Conservation (phyloP, 768 basidiomycete genomes). For the Cubamyces lactineus region DNA sequence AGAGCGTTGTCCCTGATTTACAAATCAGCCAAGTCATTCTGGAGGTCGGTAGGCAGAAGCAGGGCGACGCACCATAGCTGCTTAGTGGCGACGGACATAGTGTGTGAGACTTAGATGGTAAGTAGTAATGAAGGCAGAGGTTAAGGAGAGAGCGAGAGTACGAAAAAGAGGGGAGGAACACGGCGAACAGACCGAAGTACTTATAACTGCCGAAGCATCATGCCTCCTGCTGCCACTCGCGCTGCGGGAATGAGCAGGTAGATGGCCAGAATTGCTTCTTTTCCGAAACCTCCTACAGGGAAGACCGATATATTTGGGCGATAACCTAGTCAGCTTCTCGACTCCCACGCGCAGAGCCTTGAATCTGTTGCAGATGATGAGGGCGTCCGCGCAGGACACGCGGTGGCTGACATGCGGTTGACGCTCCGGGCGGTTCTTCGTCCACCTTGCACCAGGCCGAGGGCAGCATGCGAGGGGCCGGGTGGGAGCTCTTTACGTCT, state of each 20-base stretch:
- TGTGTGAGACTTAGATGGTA: not conserved
- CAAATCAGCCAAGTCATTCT: not conserved
- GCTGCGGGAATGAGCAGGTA: slow-evolving; percentile 32
- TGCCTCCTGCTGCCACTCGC: slow-evolving; percentile 32
- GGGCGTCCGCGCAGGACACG: slow-evolving; percentile 16
- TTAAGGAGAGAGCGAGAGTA: slow-evolving; percentile 20
- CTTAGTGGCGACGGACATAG: slow-evolving; percentile 45
- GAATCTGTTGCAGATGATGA: slow-evolving; percentile 27
- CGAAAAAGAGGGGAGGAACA: slow-evolving; percentile 30
- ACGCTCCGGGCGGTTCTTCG: slow-evolving; percentile 6
- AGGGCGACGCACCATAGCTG: slow-evolving; percentile 60
- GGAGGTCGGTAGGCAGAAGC: not conserved
- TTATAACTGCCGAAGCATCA: slow-evolving; percentile 37
- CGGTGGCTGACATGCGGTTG: slow-evolving; percentile 16
- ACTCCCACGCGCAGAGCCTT: slow-evolving; percentile 27
- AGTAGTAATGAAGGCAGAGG: slow-evolving; percentile 9
- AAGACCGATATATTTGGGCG: slow-evolving; percentile 22
- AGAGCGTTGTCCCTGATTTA: slow-evolving; percentile 63
- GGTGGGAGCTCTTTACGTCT: no score
- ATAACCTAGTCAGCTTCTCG: slow-evolving; percentile 25
- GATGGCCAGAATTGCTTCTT: slow-evolving; percentile 32
- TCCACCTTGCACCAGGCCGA: not conserved
- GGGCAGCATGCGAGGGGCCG: not conserved
- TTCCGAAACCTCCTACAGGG: slow-evolving; percentile 24
- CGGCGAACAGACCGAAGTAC: slow-evolving; percentile 25